These are phyloP conservation scores for Alternaria gansuensis DNA, from an alignment of 2,329 filamentous ascomycete genomes.

Conservation along the genomic window DNA sequence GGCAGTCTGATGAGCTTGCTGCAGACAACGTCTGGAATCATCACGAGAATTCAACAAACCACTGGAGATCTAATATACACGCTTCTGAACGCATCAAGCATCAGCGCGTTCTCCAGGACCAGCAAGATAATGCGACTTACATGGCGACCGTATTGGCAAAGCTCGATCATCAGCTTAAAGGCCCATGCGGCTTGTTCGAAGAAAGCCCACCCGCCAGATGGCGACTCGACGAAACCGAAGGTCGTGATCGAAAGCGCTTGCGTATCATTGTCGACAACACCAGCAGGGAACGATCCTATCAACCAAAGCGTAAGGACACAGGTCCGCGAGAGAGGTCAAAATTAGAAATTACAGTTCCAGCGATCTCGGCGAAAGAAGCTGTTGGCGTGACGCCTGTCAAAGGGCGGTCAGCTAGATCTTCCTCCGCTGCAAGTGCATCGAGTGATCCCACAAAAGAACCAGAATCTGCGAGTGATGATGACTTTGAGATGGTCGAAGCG, in stretches of 20 bases:
- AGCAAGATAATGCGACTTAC: constrained; percentile 87
- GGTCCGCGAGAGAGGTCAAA: constrained; percentile 60
- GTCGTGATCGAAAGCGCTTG: constrained; percentile 91
- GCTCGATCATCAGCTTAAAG: constrained; percentile 78
- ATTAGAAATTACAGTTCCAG: constrained; percentile 56
- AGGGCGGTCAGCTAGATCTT: constrained; percentile 32
- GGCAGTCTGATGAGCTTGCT: constrained; percentile 74
- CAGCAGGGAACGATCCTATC: constrained; percentile 73
- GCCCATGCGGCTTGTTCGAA: constrained; percentile 83
- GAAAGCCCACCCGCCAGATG: constrained; percentile 73
- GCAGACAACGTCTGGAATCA: constrained; percentile 76
- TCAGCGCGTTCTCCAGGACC: constrained; percentile 87
- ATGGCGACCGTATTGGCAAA: constrained; percentile 78
- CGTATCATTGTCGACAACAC: constrained; percentile 82
- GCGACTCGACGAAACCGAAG: constrained; percentile 95
- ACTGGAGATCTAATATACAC: constrained; percentile 97
- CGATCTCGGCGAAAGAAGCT: constrained; percentile 42
- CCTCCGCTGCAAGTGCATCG: constrained; percentile 29
- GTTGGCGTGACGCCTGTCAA: constrained; percentile 43
- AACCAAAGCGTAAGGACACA: constrained; percentile 80
- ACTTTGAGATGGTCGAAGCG: constrained; percentile 95
- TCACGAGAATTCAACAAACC: constrained; percentile 86
- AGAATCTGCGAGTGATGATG: constrained; percentile 73
- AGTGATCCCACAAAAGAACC: constrained; percentile 53
- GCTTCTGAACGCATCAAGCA: constrained; percentile 91